Evolutionary conservation across 2,329 filamentous ascomycete species (phyloP).

Genomic region (Colletotrichum sp.): DNA sequence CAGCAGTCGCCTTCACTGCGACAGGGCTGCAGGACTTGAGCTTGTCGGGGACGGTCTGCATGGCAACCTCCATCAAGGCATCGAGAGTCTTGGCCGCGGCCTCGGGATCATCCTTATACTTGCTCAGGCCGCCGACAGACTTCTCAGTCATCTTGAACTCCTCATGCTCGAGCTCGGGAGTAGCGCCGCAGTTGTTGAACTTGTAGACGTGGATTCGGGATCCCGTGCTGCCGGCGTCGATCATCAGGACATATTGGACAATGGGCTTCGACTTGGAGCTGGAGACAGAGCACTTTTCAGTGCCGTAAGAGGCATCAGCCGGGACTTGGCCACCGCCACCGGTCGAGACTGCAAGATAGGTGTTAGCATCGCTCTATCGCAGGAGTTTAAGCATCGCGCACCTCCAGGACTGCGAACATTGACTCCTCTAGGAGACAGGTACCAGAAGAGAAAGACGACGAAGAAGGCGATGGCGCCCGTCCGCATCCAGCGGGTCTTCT

Average conservation of each 20-base stretch:
- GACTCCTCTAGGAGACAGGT: constrained; percentile 64
- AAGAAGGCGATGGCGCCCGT: constrained; percentile 66
- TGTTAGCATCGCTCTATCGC: constrained; percentile 22
- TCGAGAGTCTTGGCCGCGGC: constrained; percentile 91
- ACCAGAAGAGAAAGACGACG: constrained; percentile 67
- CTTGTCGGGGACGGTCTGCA: constrained; percentile 83
- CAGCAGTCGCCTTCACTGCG: constrained; percentile 97
- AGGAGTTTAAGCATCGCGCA: constrained; percentile 27
- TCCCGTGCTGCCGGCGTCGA: constrained; percentile 96
- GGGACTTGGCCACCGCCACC: constrained; percentile 53
- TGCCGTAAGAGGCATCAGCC: constrained; percentile 67
- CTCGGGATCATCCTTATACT: constrained; percentile 84
- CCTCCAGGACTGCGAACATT: constrained; percentile 54
- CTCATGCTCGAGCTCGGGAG: constrained; percentile 93
- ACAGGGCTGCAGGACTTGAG: constrained; percentile 92
- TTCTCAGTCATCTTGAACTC: constrained; percentile 93
- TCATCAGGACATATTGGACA: constrained; percentile 98
- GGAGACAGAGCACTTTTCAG: constrained; percentile 81
- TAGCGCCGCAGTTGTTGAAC: constrained; percentile 97
- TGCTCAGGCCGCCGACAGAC: constrained; percentile 82
- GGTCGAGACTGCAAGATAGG: constrained; percentile 23
- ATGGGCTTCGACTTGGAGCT: constrained; percentile 89
- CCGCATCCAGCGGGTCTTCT: constrained; percentile 70
- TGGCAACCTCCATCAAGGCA: constrained; percentile 82
- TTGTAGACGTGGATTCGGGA: constrained; percentile 98